phyloP scores from a whole-genome alignment of 371 early-diverging fungal genomes.

The Phascolomyces articulosus region DNA sequence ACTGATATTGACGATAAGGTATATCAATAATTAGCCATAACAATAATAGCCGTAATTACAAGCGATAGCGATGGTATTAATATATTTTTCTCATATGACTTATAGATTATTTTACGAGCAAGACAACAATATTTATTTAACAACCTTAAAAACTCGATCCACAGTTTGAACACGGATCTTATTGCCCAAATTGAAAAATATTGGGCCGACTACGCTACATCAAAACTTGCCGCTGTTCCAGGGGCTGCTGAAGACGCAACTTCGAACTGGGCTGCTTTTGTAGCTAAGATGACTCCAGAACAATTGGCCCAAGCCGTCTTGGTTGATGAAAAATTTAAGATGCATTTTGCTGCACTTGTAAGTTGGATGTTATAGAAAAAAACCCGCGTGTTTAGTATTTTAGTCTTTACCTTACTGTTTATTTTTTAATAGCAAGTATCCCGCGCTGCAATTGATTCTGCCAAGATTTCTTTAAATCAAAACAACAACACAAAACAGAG shows the following conservation, averaged over 20 bases:
- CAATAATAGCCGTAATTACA: too few relatives aligned
- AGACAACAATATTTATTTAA: slow-evolving; percentile 86
- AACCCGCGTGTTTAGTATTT: neutral
- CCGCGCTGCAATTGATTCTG: slow-evolving; percentile 50
- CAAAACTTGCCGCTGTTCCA: slow-evolving; percentile 59
- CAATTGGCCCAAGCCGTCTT: slow-evolving; percentile 47
- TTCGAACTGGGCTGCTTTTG: slow-evolving; percentile 61
- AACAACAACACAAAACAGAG: slow-evolving; percentile 45
- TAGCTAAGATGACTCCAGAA: slow-evolving; percentile 55
- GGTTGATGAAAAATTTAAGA: slow-evolving; percentile 74
- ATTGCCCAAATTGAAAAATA: slow-evolving; percentile 64
- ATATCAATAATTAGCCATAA: too few relatives aligned
- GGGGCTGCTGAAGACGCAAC: slow-evolving; percentile 34
- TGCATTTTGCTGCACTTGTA: slow-evolving; percentile 73
- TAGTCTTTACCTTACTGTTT: neutral
- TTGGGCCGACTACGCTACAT: slow-evolving; percentile 61
- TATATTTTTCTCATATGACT: too few relatives aligned
- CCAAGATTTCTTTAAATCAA: slow-evolving; percentile 48
- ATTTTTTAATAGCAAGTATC: slow-evolving; percentile 38
- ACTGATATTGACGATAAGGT: slow-evolving; percentile 99
- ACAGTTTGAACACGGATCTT: slow-evolving; percentile 36
- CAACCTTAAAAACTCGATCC: slow-evolving; percentile 52
- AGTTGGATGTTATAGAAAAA: slow-evolving; percentile 1
- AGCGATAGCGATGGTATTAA: too few relatives aligned
- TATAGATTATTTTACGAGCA: slow-evolving; percentile 90